A percentile compares a stretch with the other conserved stretches of the same genome.
Evolutionary conservation across 768 basidiomycete genomes (phyloP).

Genomic region (Solioccasus polychromus): DNA sequence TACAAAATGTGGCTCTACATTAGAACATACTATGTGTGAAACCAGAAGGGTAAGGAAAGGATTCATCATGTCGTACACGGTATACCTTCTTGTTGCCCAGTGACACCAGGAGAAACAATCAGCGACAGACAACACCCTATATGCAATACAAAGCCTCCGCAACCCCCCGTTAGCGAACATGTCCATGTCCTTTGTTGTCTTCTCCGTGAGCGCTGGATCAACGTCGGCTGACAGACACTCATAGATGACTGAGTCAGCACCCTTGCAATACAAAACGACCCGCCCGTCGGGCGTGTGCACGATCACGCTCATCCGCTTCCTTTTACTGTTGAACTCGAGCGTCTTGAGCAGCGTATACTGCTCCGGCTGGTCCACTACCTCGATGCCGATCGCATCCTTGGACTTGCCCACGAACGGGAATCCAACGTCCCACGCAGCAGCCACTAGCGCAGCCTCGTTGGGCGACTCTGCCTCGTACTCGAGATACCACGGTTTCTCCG

Average conservation of each 20-base stretch:
- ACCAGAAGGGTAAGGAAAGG: no score
- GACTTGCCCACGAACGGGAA: conserved; percentile 83
- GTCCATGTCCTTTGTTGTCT: conserved; percentile 88
- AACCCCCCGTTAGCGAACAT: conserved; percentile 90
- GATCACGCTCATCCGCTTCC: conserved; percentile 95
- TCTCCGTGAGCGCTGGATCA: conserved; percentile 67
- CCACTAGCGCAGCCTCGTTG: conserved; percentile 92
- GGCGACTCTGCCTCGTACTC: conserved; percentile 97
- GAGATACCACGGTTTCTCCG: conserved; percentile 56
- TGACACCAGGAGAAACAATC: no score
- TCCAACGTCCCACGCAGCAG: conserved; percentile 87
- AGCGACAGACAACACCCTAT: conserved; percentile 69
- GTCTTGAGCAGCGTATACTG: conserved; percentile 74
- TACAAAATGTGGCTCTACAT: no score
- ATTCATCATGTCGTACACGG: no score
- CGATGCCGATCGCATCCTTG: conserved; percentile 78
- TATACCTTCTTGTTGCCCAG: no score
- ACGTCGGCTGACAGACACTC: conserved; percentile 74
- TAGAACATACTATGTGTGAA: no score
- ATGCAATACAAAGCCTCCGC: conserved; percentile 88
- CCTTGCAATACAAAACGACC: conserved; percentile 88
- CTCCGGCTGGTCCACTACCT: conserved; percentile 88
- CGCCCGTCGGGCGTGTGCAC: conserved; percentile 81
- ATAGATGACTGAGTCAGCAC: conserved; percentile 96
- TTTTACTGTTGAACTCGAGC: conserved; percentile 90